These are phyloP conservation scores for Crithidia acanthocephali DNA, from an alignment of 208 protist species.

Conservation along the genomic window DNA sequence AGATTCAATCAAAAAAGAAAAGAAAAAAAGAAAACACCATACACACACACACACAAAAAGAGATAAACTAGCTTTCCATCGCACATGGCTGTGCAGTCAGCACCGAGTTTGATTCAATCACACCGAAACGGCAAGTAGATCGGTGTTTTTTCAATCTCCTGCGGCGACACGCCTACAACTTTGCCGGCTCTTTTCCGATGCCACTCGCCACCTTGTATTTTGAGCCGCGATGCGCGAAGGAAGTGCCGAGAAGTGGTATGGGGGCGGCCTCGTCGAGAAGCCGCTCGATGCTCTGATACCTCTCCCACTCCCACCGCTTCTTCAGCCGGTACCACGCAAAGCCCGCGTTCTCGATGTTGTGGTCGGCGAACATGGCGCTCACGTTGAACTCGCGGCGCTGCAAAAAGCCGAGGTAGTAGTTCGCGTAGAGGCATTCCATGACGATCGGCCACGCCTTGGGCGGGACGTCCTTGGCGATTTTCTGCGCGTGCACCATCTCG, in stretches of 20 bases:
- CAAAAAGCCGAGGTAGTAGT: constrained; percentile 90
- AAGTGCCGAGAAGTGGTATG: constrained; percentile 66
- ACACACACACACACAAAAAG: not conserved
- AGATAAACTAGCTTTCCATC: no score
- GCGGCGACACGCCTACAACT: not conserved
- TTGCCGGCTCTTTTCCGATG: constrained; percentile 1
- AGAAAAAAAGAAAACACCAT: not conserved
- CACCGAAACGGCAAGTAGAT: no score
- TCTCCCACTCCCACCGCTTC: constrained; percentile 86
- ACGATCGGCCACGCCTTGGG: constrained; percentile 85
- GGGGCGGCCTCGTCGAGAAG: constrained; percentile 78
- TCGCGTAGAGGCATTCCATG: constrained; percentile 87
- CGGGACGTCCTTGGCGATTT: constrained; percentile 57
- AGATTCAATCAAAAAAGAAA: not conserved
- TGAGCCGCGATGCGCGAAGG: constrained; percentile 52
- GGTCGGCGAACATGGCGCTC: constrained; percentile 88
- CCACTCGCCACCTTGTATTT: constrained; percentile 69
- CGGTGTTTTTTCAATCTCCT: not conserved
- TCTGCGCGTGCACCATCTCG: constrained; percentile 86
- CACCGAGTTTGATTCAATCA: no score
- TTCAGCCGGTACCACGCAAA: constrained; percentile 86
- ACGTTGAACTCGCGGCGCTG: constrained; percentile 88
- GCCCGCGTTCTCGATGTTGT: constrained; percentile 87
- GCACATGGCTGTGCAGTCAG: no score
- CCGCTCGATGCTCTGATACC: constrained; percentile 70